These are phyloP conservation scores for Plasmodium malariae DNA, from an alignment of 169 alveolate genomes.

Conservation along the genomic window DNA sequence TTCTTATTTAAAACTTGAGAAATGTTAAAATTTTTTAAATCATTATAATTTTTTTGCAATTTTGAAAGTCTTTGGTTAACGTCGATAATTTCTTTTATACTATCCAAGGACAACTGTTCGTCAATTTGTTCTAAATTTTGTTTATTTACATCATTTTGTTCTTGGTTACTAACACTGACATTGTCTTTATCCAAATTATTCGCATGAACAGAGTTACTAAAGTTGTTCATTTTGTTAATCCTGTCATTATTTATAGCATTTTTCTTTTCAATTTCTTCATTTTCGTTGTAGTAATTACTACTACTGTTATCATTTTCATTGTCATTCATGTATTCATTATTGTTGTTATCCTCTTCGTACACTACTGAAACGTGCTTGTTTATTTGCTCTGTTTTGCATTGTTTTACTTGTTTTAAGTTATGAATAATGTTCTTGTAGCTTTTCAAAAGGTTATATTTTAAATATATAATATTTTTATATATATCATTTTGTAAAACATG, in stretches of 20 bases:
- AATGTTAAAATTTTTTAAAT: constrained; percentile 45
- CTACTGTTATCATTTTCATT: not conserved
- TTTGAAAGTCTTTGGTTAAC: constrained; percentile 32
- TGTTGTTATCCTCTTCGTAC: constrained; percentile 26
- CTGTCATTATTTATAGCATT: not conserved
- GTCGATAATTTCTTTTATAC: constrained; percentile 52
- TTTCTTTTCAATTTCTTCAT: not conserved
- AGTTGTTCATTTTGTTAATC: not conserved
- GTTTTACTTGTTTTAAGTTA: constrained; percentile 20
- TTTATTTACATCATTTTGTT: not conserved
- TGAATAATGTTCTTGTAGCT: constrained; percentile 47
- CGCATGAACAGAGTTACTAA: not conserved
- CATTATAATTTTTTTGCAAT: constrained; percentile 47
- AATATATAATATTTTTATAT: constrained; percentile 31
- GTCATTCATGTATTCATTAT: constrained; percentile 2
- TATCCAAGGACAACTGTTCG: constrained; percentile 14
- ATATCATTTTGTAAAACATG: constrained; percentile 33
- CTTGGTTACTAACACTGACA: not conserved
- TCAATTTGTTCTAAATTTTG: constrained; percentile 14
- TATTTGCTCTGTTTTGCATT: constrained; percentile 37
- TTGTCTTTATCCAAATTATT: constrained; percentile 11
- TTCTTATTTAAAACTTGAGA: constrained; percentile 30
- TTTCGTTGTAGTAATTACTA: not conserved
- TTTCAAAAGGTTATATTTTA: constrained; percentile 44
- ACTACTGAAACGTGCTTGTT: constrained; percentile 61